These are phyloP conservation scores for Syncephalastrum monosporum DNA, from an alignment of 371 early-diverging fungal species.

Conservation along the genomic window DNA sequence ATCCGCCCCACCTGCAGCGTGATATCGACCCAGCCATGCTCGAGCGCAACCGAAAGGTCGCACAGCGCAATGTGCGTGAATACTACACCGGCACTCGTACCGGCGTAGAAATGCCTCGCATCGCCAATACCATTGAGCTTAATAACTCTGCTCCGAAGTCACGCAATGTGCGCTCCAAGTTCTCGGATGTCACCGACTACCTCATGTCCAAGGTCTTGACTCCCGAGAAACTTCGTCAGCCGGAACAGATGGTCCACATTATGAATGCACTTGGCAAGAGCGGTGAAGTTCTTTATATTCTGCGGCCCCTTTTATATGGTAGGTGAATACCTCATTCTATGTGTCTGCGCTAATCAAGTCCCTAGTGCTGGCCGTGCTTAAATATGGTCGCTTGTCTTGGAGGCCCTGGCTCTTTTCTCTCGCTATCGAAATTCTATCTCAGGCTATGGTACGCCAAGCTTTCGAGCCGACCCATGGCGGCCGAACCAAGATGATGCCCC, in stretches of 20 bases:
- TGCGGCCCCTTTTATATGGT: constrained; percentile 85
- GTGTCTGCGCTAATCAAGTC: no score
- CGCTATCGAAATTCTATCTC: constrained; percentile 64
- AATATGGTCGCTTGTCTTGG: constrained; percentile 77
- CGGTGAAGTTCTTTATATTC: constrained; percentile 80
- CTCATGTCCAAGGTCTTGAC: constrained; percentile 64
- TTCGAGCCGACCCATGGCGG: constrained; percentile 33
- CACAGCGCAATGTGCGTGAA: constrained; percentile 8
- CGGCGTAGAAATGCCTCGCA: constrained; percentile 33
- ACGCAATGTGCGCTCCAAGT: constrained; percentile 9
- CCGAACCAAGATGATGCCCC: constrained; percentile 41
- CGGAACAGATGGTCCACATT: constrained; percentile 67
- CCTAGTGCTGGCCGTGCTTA: constrained; percentile 71
- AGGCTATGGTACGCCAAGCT: constrained; percentile 34
- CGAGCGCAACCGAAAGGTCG: constrained; percentile 10
- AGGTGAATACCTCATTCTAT: constrained; percentile 5
- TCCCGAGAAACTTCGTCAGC: constrained; percentile 60
- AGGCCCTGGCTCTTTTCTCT: constrained; percentile 86
- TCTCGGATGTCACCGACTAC: constrained; percentile 60
- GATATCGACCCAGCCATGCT: constrained; percentile 53
- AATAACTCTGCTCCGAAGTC: constrained; percentile 12
- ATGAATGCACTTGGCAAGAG: constrained; percentile 56
- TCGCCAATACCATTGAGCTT: constrained; percentile 28
- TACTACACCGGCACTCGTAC: constrained; percentile 46
- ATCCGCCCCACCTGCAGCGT: constrained; percentile 69